A percentile compares a stretch with the other conserved stretches of the same genome.
Evolutionary conservation across 148 eudicot species (phyloP).

Genomic region (Talinum fruticosum): DNA sequence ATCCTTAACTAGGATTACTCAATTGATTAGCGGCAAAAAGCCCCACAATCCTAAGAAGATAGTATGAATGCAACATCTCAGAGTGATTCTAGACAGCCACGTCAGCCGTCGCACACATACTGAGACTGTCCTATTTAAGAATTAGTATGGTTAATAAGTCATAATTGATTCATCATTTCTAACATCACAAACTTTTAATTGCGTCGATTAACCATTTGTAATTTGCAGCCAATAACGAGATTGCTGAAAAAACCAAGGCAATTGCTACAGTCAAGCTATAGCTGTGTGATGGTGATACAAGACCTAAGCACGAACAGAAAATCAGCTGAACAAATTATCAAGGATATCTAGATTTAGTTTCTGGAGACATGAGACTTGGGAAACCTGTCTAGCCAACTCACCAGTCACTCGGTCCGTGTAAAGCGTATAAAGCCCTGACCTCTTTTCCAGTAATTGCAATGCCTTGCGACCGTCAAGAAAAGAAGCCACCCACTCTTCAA

Average conservation of each 20-base stretch:
- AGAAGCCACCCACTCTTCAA: constrained; percentile 71
- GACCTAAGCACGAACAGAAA: neutral
- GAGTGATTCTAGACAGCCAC: no score
- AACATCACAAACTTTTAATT: no score
- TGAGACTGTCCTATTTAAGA: no score
- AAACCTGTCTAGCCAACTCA: constrained; percentile 51
- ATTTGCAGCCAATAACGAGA: no score
- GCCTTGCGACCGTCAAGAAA: constrained; percentile 57
- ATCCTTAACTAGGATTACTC: no score
- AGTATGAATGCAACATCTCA: no score
- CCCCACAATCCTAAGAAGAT: no score
- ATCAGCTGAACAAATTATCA: constrained; percentile 47
- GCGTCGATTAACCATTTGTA: no score
- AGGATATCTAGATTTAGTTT: constrained; percentile 54
- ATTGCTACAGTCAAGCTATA: neutral
- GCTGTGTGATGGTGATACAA: neutral
- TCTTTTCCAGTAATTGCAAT: constrained; percentile 57
- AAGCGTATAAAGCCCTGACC: constrained; percentile 65
- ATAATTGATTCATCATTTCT: no score
- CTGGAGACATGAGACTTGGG: constrained; percentile 44
- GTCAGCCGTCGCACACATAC: no score
- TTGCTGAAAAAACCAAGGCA: neutral
- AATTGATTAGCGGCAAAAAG: no score
- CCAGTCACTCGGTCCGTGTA: constrained; percentile 88
- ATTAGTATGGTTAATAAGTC: no score